These are phyloP conservation scores for Loxodes magnus DNA, from an alignment of 73 alveolate genomes.

Conservation along the genomic window DNA sequence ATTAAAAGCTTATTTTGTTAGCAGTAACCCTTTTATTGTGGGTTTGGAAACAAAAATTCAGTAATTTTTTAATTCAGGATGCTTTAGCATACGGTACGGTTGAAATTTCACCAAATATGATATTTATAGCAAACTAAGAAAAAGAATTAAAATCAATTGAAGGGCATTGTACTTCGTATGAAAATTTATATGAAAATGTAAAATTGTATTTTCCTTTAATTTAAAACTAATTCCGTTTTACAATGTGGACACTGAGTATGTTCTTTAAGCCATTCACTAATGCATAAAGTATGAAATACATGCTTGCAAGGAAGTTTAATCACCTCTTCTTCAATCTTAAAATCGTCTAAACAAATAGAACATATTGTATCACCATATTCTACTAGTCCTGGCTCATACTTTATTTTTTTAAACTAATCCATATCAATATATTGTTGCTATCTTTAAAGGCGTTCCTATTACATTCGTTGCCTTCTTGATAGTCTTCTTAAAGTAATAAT, in stretches of 20 bases:
- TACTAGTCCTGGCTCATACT: too few species aligned
- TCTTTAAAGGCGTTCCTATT: too few species aligned
- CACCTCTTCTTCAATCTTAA: slow-evolving; percentile 23
- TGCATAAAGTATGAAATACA: slow-evolving; percentile 24
- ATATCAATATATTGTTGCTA: too few species aligned
- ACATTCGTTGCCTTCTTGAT: too few species aligned
- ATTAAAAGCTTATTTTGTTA: slow-evolving; percentile 4
- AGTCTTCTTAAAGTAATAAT: too few species aligned
- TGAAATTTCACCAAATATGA: slow-evolving; percentile 28
- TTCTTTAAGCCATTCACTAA: slow-evolving; percentile 29
- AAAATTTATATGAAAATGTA: too few species aligned
- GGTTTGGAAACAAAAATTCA: slow-evolving; percentile 45
- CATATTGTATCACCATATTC: slow-evolving; percentile 14
- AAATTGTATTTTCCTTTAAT: too few species aligned
- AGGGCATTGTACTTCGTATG: too few species aligned
- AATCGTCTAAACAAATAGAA: slow-evolving; percentile 27
- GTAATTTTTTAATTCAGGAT: too few species aligned
- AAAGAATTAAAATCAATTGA: too few species aligned
- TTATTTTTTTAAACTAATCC: too few species aligned
- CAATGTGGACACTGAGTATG: slow-evolving; percentile 30
- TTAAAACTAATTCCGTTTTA: too few species aligned
- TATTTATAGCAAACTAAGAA: slow-evolving; percentile 33
- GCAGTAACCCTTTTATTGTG: slow-evolving; percentile 8
- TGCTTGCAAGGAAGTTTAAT: slow-evolving; percentile 27
- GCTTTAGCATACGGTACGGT: slow-evolving; percentile 56